phyloP scores from a whole-genome alignment of 192 early-diverging fungal species.

The Entrophospora sp. region DNA sequence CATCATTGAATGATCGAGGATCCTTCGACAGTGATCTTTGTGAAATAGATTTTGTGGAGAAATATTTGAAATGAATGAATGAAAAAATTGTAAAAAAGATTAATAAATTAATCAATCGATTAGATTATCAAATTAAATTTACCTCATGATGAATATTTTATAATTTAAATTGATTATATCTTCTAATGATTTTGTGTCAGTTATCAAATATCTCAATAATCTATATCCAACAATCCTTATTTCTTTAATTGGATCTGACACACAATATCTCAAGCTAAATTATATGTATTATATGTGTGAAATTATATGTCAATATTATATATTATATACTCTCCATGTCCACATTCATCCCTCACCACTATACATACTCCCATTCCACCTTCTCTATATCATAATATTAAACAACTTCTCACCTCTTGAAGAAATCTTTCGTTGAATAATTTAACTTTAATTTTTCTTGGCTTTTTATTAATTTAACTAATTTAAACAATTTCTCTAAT shows the following conservation, averaged over 20 bases:
- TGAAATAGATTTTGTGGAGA: background rate
- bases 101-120: no score
- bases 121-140: no score
- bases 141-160: slow-evolving; percentile 69
- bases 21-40: slow-evolving; percentile 44
- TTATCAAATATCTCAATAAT: background rate
- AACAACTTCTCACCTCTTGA: background rate
- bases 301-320: no score
- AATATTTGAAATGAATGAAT: background rate
- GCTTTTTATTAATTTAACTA: background rate
- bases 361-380: no score
- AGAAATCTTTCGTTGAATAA: background rate
- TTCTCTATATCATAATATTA: background rate
- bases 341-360: no score
- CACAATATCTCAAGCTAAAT: background rate
- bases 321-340: no score
- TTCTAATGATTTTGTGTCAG: background rate
- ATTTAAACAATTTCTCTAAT: background rate
- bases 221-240: background rate
- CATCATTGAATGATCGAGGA: slow-evolving; percentile 49
- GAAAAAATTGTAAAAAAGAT: no score
- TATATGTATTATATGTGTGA: no score
- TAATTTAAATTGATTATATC: background rate
- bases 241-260: slow-evolving; percentile 6
- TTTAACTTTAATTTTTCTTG: background rate